phyloP scores from a whole-genome alignment of 2,329 filamentous ascomycete genomes.

The Exophiala xenobiotica region DNA sequence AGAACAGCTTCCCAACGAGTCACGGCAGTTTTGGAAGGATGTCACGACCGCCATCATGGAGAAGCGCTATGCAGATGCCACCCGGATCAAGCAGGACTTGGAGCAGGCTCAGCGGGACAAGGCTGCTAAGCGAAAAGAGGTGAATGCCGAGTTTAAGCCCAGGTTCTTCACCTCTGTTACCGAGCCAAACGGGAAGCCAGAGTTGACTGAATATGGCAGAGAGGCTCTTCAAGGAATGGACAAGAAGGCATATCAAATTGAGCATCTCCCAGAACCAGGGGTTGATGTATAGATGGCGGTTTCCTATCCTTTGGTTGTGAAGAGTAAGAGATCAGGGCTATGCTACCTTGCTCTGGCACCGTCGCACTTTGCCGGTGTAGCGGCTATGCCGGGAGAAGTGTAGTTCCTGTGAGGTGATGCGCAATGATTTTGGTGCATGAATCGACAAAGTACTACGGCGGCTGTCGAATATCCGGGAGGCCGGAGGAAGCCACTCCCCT shows the following conservation, averaged over 20 bases:
- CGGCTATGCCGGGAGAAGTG: too few species aligned
- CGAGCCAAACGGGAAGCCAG: conserved; percentile 60
- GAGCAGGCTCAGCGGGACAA: conserved; percentile 87
- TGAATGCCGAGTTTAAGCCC: conserved; percentile 73
- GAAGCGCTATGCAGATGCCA: conserved; percentile 83
- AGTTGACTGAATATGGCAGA: conserved; percentile 63
- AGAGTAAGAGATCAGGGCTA: too few species aligned
- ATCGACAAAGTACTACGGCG: too few species aligned
- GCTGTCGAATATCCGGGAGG: too few species aligned
- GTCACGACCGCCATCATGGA: conserved; percentile 82
- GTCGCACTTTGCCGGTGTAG: too few species aligned
- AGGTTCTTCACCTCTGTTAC: conserved; percentile 73
- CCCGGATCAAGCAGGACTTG: conserved; percentile 81
- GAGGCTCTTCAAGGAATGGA: conserved; percentile 57
- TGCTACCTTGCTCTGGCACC: too few species aligned
- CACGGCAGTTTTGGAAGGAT: conserved; percentile 78
- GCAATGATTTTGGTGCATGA: too few species aligned
- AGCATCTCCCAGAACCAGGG: conserved; percentile 22
- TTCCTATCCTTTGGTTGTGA: too few species aligned
- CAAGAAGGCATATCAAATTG: conserved; percentile 30
- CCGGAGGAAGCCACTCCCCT: too few species aligned
- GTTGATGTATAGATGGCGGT: conserved; percentile 4
- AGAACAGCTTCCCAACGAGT: conserved; percentile 84
- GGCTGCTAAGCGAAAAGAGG: conserved; percentile 73
- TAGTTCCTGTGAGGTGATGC: too few species aligned